A percentile compares a stretch with the other conserved stretches of the same genome.
These are phyloP conservation scores for Brettanomyces anomalus DNA, from an alignment of 805 yeast genomes.

Conservation along the genomic window DNA sequence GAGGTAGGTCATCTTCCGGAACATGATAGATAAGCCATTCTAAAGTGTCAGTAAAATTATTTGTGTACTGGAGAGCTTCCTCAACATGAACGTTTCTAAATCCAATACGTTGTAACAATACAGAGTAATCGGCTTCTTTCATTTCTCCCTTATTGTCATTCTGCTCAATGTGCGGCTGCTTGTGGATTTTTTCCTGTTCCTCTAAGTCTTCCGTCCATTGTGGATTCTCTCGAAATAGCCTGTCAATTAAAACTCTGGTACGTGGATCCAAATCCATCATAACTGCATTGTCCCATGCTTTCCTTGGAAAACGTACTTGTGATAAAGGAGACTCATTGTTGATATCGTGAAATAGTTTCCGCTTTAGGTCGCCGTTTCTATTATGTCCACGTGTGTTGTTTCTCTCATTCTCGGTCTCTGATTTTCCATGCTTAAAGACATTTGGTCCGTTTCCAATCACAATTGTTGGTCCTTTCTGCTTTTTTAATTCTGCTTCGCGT, in stretches of 20 bases:
- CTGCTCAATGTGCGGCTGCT: no score
- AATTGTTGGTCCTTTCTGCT: conserved; percentile 38
- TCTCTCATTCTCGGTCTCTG: background rate
- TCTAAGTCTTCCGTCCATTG: conserved; percentile 36
- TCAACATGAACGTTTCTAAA: conserved; percentile 60
- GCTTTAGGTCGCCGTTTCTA: background rate
- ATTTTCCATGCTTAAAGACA: background rate
- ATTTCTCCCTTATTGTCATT: no score
- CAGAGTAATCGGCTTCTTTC: conserved; percentile 2
- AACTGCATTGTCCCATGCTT: conserved; percentile 65
- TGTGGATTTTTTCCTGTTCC: conserved; percentile 5
- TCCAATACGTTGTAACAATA: conserved; percentile 36
- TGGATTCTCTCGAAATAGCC: conserved; percentile 46
- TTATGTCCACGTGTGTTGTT: background rate
- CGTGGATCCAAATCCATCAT: conserved; percentile 61
- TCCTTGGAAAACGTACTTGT: conserved; percentile 32
- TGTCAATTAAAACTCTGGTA: conserved; percentile 54
- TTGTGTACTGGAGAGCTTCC: conserved; percentile 60
- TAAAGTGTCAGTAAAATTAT: conserved; percentile 40
- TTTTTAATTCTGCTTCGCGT: conserved; percentile 39
- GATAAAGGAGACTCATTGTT: background rate
- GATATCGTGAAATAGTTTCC: background rate
- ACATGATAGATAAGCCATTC: conserved; percentile 81
- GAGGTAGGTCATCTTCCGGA: conserved; percentile 91
- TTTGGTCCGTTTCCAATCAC: conserved; percentile 20